phyloP scores from a whole-genome alignment of 768 basidiomycete species.

The Suillus luteus region DNA sequence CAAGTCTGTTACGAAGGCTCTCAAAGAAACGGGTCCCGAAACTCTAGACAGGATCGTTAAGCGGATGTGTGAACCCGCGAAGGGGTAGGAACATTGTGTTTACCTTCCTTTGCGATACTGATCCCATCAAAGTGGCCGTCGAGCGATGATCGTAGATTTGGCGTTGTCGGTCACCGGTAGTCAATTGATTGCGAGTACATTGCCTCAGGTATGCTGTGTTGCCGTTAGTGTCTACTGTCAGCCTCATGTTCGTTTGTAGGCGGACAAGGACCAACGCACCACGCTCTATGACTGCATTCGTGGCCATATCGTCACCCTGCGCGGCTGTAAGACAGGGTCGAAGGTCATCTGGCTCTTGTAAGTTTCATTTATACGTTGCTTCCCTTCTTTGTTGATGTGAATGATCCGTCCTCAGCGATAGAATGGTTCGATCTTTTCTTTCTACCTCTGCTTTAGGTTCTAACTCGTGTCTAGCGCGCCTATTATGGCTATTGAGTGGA shows the following conservation, averaged over 20 bases:
- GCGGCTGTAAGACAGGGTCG: constrained; percentile 88
- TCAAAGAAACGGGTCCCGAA: constrained; percentile 82
- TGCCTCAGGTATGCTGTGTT: constrained; percentile 61
- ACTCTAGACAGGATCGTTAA: constrained; percentile 73
- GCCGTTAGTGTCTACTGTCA: constrained; percentile 2
- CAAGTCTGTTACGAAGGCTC: constrained; percentile 83
- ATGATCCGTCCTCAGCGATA: constrained; percentile 43
- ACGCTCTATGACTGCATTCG: constrained; percentile 83
- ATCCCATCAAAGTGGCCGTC: constrained; percentile 53
- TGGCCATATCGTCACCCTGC: constrained; percentile 86
- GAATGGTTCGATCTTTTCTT: constrained; percentile 45
- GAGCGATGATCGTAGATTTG: constrained; percentile 85
- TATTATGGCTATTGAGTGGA: constrained; percentile 58
- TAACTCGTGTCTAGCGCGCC: constrained; percentile 48
- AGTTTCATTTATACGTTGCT: constrained; percentile 19
- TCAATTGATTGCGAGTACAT: constrained; percentile 79
- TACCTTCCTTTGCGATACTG: constrained; percentile 5
- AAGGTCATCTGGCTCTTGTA: constrained; percentile 91
- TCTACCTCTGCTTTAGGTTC: constrained; percentile 8
- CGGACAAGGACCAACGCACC: constrained; percentile 84
- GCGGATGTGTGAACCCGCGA: constrained; percentile 85
- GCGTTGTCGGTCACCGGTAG: constrained; percentile 84
- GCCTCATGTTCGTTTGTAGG: constrained; percentile 42
- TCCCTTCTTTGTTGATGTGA: constrained; percentile 8
- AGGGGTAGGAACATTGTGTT: constrained; percentile 50